Base-by-base conservation (phyloP, 2,329 filamentous ascomycete species). In the Endothia cerciana region DNA sequence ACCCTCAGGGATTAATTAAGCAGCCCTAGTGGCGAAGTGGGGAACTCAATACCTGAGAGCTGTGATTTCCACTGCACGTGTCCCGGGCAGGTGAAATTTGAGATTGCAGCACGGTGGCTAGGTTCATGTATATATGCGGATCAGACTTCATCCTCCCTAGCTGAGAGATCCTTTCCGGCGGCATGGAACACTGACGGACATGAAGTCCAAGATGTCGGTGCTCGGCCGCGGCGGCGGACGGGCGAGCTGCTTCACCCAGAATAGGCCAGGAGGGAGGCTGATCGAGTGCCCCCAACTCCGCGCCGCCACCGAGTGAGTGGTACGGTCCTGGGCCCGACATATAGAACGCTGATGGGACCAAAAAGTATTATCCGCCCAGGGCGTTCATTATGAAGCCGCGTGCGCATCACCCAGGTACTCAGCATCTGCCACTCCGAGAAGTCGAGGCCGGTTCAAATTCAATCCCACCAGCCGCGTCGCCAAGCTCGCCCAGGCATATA, bases 401-500 rank as follows among this genome's bases (percentile, higher is more conserved):
- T 36, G 51, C 51, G 3, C 51, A 55, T 55, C 51, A 36, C 51
- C 17, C 25, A 51, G 22, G 47, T 51, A 28, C 22, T 28, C 4
- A 11, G 3, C 30, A 38, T 41, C 36, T 28, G 22, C 55, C 33
- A 40, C 4, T 17, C n/a, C 36, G n/a, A 40, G 3, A 2, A 58
- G 19, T 38, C 36, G 38, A 41, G 36, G 36, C 22, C 36, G 22
- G 13, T 49, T 60, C 25, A n/a, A 22, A 38, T 49, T 7, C 7
- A 49, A 30, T 28, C 36, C 40, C n/a, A 45, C 17, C 13, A n/a
- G 58, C 28, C 40, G n/a, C 41, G 25, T 47, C 47, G 41, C 22
- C 30, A 60, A 60, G 30, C 40, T 30, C 40, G 30, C n/a, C 28
- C 58, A 45, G 1, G 58, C 25, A 49, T 45, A 60, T 25, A 49